A percentile compares a stretch with the other conserved stretches of the same genome.
phyloP scores from a whole-genome alignment of 2,329 filamentous ascomycete genomes.

The Aspergillus arachidicola region DNA sequence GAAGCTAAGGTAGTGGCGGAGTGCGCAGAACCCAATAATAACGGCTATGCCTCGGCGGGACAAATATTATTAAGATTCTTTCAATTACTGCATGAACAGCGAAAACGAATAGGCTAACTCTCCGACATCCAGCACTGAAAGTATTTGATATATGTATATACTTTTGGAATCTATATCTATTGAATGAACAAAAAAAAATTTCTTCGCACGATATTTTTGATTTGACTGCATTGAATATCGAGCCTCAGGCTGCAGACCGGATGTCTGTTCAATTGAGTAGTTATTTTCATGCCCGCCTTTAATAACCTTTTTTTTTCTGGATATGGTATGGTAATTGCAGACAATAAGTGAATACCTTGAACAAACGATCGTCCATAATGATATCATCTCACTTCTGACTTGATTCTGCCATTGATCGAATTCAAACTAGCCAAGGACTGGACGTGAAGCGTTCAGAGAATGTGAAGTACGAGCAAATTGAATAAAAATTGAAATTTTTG shows the following conservation, averaged over 20 bases:
- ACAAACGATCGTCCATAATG: neutral
- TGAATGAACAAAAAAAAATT: no score
- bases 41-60: conserved; percentile 19
- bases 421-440: neutral
- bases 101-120: neutral
- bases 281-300: neutral
- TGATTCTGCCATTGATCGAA: neutral
- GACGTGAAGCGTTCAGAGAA: neutral
- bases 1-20: conserved; percentile 28
- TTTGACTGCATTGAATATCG: neutral
- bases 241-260: neutral
- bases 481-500: neutral
- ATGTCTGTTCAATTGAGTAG: neutral
- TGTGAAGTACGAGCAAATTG: neutral
- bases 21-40: conserved; percentile 27
- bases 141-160: neutral
- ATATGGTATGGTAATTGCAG: neutral
- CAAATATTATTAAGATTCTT: conserved; percentile 20
- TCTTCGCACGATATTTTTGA: neutral
- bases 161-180: neutral
- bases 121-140: neutral
- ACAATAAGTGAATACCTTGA: neutral
- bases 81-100: neutral
- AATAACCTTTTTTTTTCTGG: neutral
- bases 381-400: neutral